A percentile compares a stretch with the other conserved stretches of the same genome.
Evolutionary conservation across 2,329 filamentous ascomycete genomes (phyloP).

Genomic region (Fusarium bactridioides): DNA sequence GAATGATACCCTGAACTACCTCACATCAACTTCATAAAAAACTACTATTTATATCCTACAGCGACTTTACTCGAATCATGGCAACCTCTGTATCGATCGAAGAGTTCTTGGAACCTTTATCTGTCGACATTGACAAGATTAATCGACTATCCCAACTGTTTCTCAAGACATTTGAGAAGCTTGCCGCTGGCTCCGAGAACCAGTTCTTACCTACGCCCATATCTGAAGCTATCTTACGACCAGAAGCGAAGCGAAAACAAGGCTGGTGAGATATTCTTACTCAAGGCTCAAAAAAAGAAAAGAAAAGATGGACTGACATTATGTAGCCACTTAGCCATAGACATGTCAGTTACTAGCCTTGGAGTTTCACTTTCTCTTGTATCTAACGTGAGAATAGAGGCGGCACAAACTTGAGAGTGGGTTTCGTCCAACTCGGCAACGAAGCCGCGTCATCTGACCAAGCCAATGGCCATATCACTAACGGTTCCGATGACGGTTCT

Average conservation of each 20-base stretch:
- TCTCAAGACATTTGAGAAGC: conserved; percentile 54
- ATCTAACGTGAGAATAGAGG: conserved; percentile 61
- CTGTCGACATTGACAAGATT: conserved; percentile 56
- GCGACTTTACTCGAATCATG: conserved; percentile 14
- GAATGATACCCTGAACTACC: conserved; percentile 22
- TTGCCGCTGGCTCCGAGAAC: conserved; percentile 61
- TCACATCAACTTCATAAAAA: neutral
- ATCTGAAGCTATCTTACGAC: conserved; percentile 64
- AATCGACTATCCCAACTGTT: conserved; percentile 58
- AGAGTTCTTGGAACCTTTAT: conserved; percentile 61
- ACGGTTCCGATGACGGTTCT: conserved; percentile 25
- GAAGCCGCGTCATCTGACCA: conserved; percentile 36
- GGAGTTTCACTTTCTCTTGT: neutral
- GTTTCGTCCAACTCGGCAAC: conserved; percentile 68
- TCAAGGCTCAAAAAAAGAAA: neutral
- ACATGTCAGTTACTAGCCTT: conserved; percentile 62
- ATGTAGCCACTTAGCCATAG: conserved; percentile 67
- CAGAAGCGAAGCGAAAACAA: conserved; percentile 51
- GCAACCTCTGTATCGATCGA: conserved; percentile 38
- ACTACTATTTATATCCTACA: neutral
- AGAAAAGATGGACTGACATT: conserved; percentile 12
- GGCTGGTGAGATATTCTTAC: conserved; percentile 57
- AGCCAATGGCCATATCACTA: conserved; percentile 10
- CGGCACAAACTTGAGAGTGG: conserved; percentile 73
- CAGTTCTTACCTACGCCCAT: conserved; percentile 70